Evolutionary conservation across 1,139 yeast species (phyloP).

Genomic region (Saccharomycopsis crataegensis): DNA sequence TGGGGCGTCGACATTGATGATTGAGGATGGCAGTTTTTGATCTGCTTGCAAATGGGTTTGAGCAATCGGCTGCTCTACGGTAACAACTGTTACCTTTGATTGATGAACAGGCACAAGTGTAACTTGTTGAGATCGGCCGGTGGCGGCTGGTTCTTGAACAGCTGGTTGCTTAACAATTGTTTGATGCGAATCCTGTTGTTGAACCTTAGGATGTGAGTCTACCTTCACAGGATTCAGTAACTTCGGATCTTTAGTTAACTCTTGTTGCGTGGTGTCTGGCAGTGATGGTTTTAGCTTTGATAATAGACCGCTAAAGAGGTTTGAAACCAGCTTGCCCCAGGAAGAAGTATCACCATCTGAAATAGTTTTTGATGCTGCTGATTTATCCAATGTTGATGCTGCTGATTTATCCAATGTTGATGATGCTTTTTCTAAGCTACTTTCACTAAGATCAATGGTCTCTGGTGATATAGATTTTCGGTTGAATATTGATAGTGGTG

Average conservation of each 20-base stretch:
- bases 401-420: neutral
- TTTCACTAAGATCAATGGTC: neutral
- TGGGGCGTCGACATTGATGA: neutral
- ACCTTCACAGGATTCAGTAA: too few species aligned
- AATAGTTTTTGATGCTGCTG: neutral
- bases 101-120: constrained; percentile 4
- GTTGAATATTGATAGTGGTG: neutral
- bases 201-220: too few species aligned
- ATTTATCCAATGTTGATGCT: neutral
- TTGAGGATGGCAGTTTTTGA: neutral
- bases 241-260: neutral
- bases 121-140: neutral
- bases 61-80: neutral
- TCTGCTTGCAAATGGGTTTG: neutral
- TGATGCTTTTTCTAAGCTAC: neutral
- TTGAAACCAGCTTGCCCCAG: too few species aligned
- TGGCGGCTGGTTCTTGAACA: neutral
- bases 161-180: too few species aligned
- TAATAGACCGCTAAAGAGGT: too few species aligned
- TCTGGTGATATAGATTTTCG: neutral
- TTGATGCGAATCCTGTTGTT: too few species aligned
- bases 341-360: too few species aligned
- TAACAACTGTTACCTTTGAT: constrained; percentile 1
- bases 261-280: neutral
- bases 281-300: neutral